Evolutionary conservation across 2,329 filamentous ascomycete genomes (phyloP).

Genomic region (Trichoderma breve): DNA sequence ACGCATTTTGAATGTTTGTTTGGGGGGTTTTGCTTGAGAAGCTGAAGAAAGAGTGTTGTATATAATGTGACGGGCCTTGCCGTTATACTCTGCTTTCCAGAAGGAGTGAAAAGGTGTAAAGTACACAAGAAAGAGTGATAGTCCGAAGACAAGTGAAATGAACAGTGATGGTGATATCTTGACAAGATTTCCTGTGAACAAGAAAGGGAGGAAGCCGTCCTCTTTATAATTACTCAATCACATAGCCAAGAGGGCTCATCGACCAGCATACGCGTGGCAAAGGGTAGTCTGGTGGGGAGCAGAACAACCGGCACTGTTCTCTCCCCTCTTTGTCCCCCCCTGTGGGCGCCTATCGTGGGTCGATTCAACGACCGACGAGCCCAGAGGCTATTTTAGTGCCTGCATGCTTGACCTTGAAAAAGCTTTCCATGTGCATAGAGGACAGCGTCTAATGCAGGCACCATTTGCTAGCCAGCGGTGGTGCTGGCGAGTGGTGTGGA

Average conservation of each 20-base stretch:
- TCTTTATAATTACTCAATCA: constrained; percentile 17
- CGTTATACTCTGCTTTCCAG: constrained; percentile 18
- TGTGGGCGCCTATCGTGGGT: constrained; percentile 12
- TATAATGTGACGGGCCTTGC: constrained; percentile 16
- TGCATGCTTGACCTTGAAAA: neutral
- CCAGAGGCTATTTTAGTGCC: neutral
- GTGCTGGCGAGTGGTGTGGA: constrained; percentile 11
- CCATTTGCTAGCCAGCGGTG: neutral
- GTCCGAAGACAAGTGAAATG: constrained; percentile 18
- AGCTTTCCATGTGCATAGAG: neutral
- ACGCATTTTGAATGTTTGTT: constrained; percentile 49
- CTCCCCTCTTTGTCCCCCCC: neutral
- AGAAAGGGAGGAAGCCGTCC: neutral
- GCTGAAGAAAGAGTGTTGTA: constrained; percentile 16
- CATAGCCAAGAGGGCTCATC: neutral
- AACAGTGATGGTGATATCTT: constrained; percentile 16
- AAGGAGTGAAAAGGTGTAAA: constrained; percentile 19
- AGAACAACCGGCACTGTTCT: neutral
- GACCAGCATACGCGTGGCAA: constrained; percentile 16
- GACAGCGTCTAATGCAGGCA: constrained; percentile 10
- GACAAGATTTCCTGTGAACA: neutral
- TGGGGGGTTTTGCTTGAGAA: constrained; percentile 19
- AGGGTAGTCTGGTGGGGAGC: neutral
- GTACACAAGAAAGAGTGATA: constrained; percentile 16
- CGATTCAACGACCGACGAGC: neutral